Conservation (phyloP, 139 green algal species). For the Parachlorella kessleri region DNA sequence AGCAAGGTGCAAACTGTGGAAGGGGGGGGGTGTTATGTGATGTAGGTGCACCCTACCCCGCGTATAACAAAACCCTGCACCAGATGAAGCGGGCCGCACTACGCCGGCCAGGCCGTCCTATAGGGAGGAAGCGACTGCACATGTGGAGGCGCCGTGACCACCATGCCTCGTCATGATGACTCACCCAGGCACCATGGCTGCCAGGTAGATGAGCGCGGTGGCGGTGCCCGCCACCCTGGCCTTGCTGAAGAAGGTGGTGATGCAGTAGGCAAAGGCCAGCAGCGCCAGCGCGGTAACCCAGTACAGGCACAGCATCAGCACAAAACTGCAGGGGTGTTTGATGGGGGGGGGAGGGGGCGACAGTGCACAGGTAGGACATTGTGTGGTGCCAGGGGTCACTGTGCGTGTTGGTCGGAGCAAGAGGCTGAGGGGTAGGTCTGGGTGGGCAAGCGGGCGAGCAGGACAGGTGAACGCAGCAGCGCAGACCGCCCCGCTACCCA, state of each 20-base stretch:
- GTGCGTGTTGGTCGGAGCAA: background rate
- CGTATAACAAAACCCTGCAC: background rate
- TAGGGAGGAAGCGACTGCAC: too few relatives aligned
- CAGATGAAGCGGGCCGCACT: too few relatives aligned
- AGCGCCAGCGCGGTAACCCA: slow-evolving; percentile 69
- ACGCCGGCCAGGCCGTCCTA: too few relatives aligned
- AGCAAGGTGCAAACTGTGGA: too few relatives aligned
- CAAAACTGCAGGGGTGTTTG: background rate
- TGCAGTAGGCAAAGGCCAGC: slow-evolving; percentile 67
- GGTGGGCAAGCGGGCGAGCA: too few relatives aligned
- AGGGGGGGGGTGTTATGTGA: background rate
- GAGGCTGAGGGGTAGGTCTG: too few relatives aligned
- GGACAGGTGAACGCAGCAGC: too few relatives aligned
- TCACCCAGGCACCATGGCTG: slow-evolving; percentile 76
- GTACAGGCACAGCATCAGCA: slow-evolving; percentile 69
- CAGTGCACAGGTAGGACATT: too few relatives aligned
- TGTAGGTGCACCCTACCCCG: background rate
- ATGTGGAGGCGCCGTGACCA: background rate
- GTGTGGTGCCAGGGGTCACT: too few relatives aligned
- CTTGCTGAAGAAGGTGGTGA: slow-evolving; percentile 68
- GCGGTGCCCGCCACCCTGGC: slow-evolving; percentile 65
- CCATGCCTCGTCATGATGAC: background rate
- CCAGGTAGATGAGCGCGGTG: slow-evolving; percentile 64
- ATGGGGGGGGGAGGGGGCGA: too few relatives aligned
- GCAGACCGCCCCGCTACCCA: too few relatives aligned